Evolutionary conservation across 768 basidiomycete genomes (phyloP), one percentile per base, ranked within the genome.

Genomic region (Sporobolomyces roseus): DNA sequence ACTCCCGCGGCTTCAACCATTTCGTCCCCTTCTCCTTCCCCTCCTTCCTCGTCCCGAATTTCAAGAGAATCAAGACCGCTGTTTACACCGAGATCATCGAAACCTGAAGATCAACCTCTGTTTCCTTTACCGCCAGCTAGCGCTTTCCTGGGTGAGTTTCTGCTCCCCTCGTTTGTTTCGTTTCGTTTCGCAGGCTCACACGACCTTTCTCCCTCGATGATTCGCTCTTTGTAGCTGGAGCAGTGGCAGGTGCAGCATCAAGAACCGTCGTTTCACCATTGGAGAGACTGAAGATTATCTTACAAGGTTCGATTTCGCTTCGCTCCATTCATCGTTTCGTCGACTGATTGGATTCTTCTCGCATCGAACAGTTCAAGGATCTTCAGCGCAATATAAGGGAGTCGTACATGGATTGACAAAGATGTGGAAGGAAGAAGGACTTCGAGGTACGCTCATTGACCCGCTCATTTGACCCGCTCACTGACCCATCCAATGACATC

Each of bases 401-500:
- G 91, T 93, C 41, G 90, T 87, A 85, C 80, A 84, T 23, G 90
- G 89, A 73, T 84, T 94, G 51, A 83, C 84, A 23, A 85, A 93
- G 70, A 93, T 93, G 86, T 97, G 91, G 89, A 80, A 81, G 71
- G 93, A 97, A 77, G 94, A 98, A 79, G 94, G 94, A 12, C 87
- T 93, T 79, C 84, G 80, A 45, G 66, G 73, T 67, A 56, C 29
- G 59, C 61, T 56, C 35, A 21, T 13, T 41, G 38, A 41, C 17
- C n/a, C n/a, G n/a, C n/a, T n/a, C n/a, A n/a, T n/a, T n/a, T n/a
- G n/a, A n/a, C n/a, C n/a, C n/a, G n/a, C n/a, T n/a, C n/a, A n/a
- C n/a, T n/a, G n/a, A n/a, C n/a, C n/a, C n/a, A n/a, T n/a, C n/a
- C n/a, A n/a, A n/a, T n/a, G n/a, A n/a, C n/a, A n/a, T n/a, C n/a